Base-by-base conservation (phyloP, 2,329 filamentous ascomycete species). In the Scleromitrula shiraiana region DNA sequence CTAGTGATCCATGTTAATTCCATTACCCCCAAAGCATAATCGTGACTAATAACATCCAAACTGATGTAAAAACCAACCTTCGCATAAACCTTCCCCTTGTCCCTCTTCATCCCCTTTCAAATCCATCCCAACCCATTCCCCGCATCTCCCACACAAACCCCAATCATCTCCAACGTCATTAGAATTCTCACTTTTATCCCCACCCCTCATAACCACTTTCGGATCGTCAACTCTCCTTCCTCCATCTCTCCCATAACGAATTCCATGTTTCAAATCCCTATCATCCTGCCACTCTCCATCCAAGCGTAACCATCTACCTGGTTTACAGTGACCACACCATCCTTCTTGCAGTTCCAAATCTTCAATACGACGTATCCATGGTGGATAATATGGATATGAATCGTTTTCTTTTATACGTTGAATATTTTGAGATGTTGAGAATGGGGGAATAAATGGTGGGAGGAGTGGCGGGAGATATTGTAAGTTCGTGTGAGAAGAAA, bases 181-280 rank as follows among this genome's bases (percentile, higher is more conserved):
- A 12, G 4, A 12, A 15, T 19, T 15, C 7, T 8, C 14, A 10
- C 19, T 23, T n/a, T 27, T 15, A n/a, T 26, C 20, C 15, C 19
- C 24, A 30, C n/a, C 8, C 24, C 24, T 12, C 5, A 14, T 5
- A 10, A 27, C 39, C 35, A 22, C 35, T 12, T 20, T 24, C 3
- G 39, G 24, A n/a, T 4, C 26, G 7, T 29, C 39, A 3, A 41
- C 15, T n/a, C 24, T 41, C 7, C 15, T 5, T 10, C 42, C n/a
- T n/a, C 42, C 15, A 24, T 45, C 4, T 22, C 22, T 9, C n/a
- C 33, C n/a, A n/a, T n/a, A n/a, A 22, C 23, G 15, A 7, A 45
- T n/a, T 10, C 42, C 42, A n/a, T 45, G 33, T n/a, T 15, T 37
- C 15, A 45, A 45, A 37, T 45, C 33, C 26, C 12, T 38, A 22